Conservation (phyloP, 805 yeast genomes). For the Saturnispora ahearnii region DNA sequence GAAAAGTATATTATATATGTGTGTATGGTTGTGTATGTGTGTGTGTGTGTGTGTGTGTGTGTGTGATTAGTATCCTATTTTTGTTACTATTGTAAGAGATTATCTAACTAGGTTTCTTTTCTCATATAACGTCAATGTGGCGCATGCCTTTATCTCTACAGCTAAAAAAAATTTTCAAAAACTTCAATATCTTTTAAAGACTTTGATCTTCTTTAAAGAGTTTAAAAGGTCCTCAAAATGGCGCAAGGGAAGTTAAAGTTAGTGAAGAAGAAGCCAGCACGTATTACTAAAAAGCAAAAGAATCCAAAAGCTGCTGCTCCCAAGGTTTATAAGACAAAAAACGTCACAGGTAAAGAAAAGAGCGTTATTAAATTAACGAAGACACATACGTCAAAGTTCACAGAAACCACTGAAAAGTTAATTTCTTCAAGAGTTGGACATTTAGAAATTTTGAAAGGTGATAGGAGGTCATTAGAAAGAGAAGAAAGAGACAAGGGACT, state of each 20-base stretch:
- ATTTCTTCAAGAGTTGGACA: slow-evolving; percentile 91
- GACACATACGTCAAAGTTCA: slow-evolving; percentile 31
- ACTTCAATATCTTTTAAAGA: not conserved
- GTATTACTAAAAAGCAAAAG: slow-evolving; percentile 56
- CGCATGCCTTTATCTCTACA: not conserved
- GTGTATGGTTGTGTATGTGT: too few relatives aligned
- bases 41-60: too few relatives aligned
- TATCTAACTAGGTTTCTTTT: not conserved
- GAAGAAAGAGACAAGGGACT: slow-evolving; percentile 20
- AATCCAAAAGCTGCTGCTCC: slow-evolving; percentile 71
- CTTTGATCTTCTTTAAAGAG: not conserved
- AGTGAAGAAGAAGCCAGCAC: slow-evolving; percentile 35
- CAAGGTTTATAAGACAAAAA: slow-evolving; percentile 57
- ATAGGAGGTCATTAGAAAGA: slow-evolving; percentile 74
- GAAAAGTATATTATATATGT: too few relatives aligned
- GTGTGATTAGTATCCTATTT: too few relatives aligned
- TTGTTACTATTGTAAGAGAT: not conserved
- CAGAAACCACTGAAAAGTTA: slow-evolving; percentile 59
- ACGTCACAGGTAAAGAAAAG: slow-evolving; percentile 38
- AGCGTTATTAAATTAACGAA: slow-evolving; percentile 46
- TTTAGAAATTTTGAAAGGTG: slow-evolving; percentile 82
- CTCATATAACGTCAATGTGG: not conserved
- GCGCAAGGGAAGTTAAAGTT: slow-evolving; percentile 68
- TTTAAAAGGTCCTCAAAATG: slow-evolving; percentile 31
- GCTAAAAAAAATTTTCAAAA: not conserved